Percentiles rank a stretch among this genome's conserved stretches.
These are phyloP conservation scores for Flaveria robusta DNA, from an alignment of 129 eudicot genomes.

Conservation along the genomic window DNA sequence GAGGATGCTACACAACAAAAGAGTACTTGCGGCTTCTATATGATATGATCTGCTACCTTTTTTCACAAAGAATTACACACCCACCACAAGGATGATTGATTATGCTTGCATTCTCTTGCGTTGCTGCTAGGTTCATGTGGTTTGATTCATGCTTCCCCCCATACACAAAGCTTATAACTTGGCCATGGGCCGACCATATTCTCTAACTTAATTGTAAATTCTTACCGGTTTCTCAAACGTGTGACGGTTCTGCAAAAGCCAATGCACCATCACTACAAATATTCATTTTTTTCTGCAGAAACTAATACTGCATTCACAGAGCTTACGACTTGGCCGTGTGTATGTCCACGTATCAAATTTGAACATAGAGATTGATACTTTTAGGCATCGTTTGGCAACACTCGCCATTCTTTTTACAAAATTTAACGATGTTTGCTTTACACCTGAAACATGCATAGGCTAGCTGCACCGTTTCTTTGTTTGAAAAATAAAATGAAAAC, in stretches of 20 bases:
- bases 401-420: no score
- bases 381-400: no score
- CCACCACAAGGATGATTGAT: conserved; percentile 28
- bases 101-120: conserved; percentile 30
- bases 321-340: no score
- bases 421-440: background rate
- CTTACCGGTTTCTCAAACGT: conserved; percentile 75
- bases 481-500: background rate
- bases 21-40: conserved; percentile 24
- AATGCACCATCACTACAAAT: conserved; percentile 18
- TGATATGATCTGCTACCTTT: conserved; percentile 30
- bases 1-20: conserved; percentile 43
- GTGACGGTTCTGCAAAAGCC: conserved; percentile 71
- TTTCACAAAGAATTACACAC: conserved; percentile 42
- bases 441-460: background rate
- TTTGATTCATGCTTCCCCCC: conserved; percentile 27
- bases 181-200: conserved; percentile 24
- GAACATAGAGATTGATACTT: no score
- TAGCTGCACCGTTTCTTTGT: background rate
- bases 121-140: conserved; percentile 27
- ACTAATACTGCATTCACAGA: no score
- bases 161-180: conserved; percentile 8
- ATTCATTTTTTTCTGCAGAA: background rate
- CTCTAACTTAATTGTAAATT: conserved; percentile 60
- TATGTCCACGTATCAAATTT: no score